phyloP scores from a whole-genome alignment of 2,329 filamentous ascomycete genomes.

The Zymoseptoria ardabiliae region DNA sequence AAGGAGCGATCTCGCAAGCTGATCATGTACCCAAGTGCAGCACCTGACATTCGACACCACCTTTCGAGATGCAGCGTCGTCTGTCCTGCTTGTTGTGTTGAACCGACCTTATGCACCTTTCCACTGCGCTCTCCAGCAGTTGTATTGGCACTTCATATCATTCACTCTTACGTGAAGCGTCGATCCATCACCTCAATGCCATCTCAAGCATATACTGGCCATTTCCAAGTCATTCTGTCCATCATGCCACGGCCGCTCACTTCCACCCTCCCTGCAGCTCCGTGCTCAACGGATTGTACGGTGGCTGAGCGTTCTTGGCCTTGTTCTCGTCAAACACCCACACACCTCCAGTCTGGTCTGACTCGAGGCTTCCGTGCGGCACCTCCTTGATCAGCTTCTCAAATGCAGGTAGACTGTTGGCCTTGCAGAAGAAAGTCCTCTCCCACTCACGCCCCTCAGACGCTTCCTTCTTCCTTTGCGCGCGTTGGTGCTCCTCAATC shows the following conservation, averaged over 20 bases:
- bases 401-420: constrained; percentile 35
- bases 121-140: neutral
- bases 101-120: neutral
- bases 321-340: constrained; percentile 60
- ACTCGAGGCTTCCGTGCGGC: constrained; percentile 42
- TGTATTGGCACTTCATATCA: neutral
- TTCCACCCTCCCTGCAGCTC: constrained; percentile 22
- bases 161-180: neutral
- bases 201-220: neutral
- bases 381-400: constrained; percentile 44
- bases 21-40: neutral
- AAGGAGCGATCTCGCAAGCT: neutral
- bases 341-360: constrained; percentile 60
- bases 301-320: constrained; percentile 32
- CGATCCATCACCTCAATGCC: neutral
- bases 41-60: no score
- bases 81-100: neutral
- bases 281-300: constrained; percentile 22
- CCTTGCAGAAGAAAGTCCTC: constrained; percentile 66
- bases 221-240: neutral
- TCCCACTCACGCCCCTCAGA: constrained; percentile 72
- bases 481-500: constrained; percentile 84
- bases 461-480: constrained; percentile 64
- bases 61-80: no score
- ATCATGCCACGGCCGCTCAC: neutral